Conservation (phyloP, 1,284 basidiomycete species). For the Coniferiporia weirii region DNA sequence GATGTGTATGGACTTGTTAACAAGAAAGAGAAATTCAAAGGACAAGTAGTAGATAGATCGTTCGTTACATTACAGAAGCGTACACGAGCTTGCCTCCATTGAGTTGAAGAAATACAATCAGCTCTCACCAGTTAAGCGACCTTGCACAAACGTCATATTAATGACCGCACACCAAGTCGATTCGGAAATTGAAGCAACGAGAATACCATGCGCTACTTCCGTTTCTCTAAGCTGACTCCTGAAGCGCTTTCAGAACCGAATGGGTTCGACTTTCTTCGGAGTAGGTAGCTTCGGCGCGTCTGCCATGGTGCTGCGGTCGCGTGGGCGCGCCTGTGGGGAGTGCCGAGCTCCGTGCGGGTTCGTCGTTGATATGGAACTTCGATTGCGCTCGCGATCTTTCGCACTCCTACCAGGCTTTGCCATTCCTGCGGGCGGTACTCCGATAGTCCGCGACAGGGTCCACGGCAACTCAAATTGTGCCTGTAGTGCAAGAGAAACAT, state of each 20-base stretch:
- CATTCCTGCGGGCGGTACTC: slow-evolving; percentile 56
- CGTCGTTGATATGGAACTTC: not conserved
- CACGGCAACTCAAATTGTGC: slow-evolving; percentile 75
- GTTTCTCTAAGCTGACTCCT: no score
- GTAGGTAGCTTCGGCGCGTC: slow-evolving; percentile 25
- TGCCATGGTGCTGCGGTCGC: slow-evolving; percentile 5
- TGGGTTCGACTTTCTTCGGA: slow-evolving; percentile 31
- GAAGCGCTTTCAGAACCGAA: slow-evolving; percentile 23
- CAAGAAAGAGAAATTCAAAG: not conserved
- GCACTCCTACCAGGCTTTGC: slow-evolving; percentile 33
- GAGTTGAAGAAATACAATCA: not conserved
- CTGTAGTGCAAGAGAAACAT: slow-evolving; percentile 58
- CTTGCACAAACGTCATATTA: no score
- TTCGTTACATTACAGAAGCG: not conserved
- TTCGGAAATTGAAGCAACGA: no score
- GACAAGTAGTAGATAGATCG: slow-evolving; percentile 1
- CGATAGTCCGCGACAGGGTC: slow-evolving; percentile 65
- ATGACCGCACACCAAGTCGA: no score
- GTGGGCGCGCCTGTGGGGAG: slow-evolving; percentile 12
- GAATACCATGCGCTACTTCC: no score
- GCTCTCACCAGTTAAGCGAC: not conserved
- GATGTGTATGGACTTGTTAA: not conserved
- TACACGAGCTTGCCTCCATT: not conserved
- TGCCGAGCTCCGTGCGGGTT: not conserved
- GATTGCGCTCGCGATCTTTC: slow-evolving; percentile 12